These are phyloP conservation scores for Apostasia ramifera DNA, from an alignment of 106 monocot genomes.

Conservation along the genomic window DNA sequence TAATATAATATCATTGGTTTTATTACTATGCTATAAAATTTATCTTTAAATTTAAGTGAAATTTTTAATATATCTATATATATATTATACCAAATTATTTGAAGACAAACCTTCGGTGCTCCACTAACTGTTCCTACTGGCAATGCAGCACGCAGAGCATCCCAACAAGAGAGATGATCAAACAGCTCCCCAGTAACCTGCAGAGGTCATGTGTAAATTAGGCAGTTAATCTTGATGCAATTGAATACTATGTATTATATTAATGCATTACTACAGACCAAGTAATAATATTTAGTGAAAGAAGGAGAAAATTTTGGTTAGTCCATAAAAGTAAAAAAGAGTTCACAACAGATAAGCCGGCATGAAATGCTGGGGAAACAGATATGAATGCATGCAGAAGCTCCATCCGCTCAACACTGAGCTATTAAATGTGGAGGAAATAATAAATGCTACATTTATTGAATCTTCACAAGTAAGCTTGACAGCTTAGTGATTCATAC, in stretches of 20 bases:
- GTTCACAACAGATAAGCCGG: background rate
- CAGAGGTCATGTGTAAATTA: background rate
- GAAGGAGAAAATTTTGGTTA: too few relatives aligned
- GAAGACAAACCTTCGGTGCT: slow-evolving; percentile 10
- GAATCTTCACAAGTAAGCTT: background rate
- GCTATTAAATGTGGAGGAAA: background rate
- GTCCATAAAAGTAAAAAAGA: too few relatives aligned
- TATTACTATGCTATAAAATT: too few relatives aligned
- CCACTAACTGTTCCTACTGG: slow-evolving; percentile 14
- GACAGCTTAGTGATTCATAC: background rate
- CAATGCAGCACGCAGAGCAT: slow-evolving; percentile 9
- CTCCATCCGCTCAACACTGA: background rate
- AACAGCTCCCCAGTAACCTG: slow-evolving; percentile 15
- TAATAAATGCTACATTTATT: background rate
- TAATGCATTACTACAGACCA: too few relatives aligned
- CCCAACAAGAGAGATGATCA: slow-evolving; percentile 10
- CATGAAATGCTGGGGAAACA: background rate
- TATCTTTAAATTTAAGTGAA: too few relatives aligned
- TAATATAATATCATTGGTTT: too few relatives aligned
- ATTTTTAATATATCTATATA: too few relatives aligned
- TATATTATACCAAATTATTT: too few relatives aligned
- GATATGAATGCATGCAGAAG: slow-evolving; percentile 1
- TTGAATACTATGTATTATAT: background rate
- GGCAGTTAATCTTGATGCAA: background rate
- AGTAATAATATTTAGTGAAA: too few relatives aligned